phyloP scores from a whole-genome alignment of 2,329 filamentous ascomycete genomes.

The Diaporthe citrichinensis region DNA sequence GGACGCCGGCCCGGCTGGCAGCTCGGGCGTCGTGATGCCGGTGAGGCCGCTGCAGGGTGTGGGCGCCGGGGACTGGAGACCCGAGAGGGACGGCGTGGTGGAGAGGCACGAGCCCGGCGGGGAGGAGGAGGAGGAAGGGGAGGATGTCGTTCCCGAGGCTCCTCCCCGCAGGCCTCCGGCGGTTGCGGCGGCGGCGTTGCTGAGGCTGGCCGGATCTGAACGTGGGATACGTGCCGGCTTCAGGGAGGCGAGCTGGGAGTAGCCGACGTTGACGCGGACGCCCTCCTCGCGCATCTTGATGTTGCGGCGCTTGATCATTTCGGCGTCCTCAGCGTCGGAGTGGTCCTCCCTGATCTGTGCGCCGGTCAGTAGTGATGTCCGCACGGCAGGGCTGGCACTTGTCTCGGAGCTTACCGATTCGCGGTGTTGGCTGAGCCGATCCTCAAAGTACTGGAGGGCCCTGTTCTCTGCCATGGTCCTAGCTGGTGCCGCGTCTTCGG shows the following conservation, averaged over 20 bases:
- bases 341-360: neutral
- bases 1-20: neutral
- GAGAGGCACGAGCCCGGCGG: neutral
- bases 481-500: neutral
- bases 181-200: neutral
- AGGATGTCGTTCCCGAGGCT: too few species aligned
- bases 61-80: neutral
- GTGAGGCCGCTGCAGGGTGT: neutral
- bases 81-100: neutral
- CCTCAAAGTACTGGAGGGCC: neutral
- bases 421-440: neutral
- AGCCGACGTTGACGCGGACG: neutral
- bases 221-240: neutral
- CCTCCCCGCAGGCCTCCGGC: too few species aligned
- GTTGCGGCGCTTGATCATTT: neutral
- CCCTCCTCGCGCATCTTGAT: constrained; percentile 7
- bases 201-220: neutral
- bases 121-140: neutral
- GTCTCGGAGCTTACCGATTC: neutral
- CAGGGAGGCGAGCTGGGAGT: neutral
- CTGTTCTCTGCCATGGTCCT: neutral
- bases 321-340: neutral
- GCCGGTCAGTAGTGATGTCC: neutral
- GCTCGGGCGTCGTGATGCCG: neutral
- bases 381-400: too few species aligned